Evolutionary conservation across 495 filamentous ascomycete species (phyloP).

Genomic region (Clavariopsis aquatica): DNA sequence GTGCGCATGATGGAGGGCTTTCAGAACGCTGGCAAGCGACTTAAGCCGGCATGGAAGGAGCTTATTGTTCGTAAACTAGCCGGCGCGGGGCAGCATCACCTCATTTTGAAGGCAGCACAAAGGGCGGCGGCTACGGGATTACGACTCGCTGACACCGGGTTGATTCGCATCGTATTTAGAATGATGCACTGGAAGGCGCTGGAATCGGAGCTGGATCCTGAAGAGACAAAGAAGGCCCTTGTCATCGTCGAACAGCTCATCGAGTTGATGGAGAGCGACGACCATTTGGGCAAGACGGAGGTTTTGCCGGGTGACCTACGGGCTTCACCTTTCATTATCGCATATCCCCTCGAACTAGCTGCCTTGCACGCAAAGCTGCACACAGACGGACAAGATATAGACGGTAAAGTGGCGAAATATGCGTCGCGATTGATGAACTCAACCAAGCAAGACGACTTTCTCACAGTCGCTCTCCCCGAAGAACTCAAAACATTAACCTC

Average conservation of each 20-base stretch:
- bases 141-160: slow-evolving; percentile 21
- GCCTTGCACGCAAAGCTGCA: slow-evolving; percentile 41
- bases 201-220: slow-evolving; percentile 33
- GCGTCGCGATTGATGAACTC: slow-evolving; percentile 39
- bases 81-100: slow-evolving; percentile 33
- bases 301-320: slow-evolving; percentile 37
- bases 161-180: slow-evolving; percentile 37
- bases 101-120: slow-evolving; percentile 41
- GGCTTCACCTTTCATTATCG: slow-evolving; percentile 41
- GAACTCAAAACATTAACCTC: background rate
- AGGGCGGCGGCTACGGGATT: slow-evolving; percentile 40
- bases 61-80: slow-evolving; percentile 40
- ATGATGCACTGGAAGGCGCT: slow-evolving; percentile 35
- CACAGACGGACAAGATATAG: slow-evolving; percentile 40
- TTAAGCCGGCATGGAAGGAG: slow-evolving; percentile 29
- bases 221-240: slow-evolving; percentile 38
- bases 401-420: slow-evolving; percentile 46
- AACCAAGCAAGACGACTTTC: background rate
- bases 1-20: slow-evolving; percentile 42
- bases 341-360: slow-evolving; percentile 43
- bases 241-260: slow-evolving; percentile 41
- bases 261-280: slow-evolving; percentile 41
- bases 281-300: slow-evolving; percentile 35
- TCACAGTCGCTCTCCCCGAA: background rate
- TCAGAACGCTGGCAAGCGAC: slow-evolving; percentile 21